Evolutionary conservation across 805 yeast genomes (phyloP).

Genomic region (Blastobotrys peoriensis): DNA sequence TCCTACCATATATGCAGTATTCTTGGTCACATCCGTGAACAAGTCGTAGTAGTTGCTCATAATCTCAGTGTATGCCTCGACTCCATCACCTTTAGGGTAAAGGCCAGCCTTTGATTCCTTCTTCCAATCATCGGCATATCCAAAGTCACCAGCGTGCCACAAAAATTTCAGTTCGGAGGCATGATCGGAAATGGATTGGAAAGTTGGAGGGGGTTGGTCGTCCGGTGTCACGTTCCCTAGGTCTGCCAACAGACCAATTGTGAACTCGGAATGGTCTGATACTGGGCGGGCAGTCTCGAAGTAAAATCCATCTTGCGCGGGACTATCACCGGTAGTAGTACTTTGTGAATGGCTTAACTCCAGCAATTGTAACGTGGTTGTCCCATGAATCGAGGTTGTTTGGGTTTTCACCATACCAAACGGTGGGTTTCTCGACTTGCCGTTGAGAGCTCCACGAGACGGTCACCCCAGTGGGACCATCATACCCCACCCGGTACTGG

Average conservation of each 20-base stretch:
- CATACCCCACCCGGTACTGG: conserved; percentile 24
- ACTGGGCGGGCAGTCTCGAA: conserved; percentile 17
- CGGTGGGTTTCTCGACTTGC: conserved; percentile 19
- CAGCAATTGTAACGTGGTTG: too few species aligned
- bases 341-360: too few species aligned
- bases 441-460: conserved; percentile 26
- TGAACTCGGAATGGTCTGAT: conserved; percentile 9
- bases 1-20: conserved; percentile 23
- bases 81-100: conserved; percentile 13
- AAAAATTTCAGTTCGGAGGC: conserved; percentile 20
- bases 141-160: conserved; percentile 28
- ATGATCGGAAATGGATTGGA: conserved; percentile 11
- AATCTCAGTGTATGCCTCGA: conserved; percentile 18
- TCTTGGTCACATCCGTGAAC: conserved; percentile 16
- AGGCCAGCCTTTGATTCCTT: conserved; percentile 15
- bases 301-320: too few species aligned
- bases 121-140: conserved; percentile 30
- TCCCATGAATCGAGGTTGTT: conserved; percentile 5
- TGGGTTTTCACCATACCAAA: conserved; percentile 21
- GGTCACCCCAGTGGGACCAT: conserved; percentile 21
- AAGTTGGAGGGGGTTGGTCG: conserved; percentile 17
- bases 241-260: conserved; percentile 17
- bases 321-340: too few species aligned
- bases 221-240: conserved; percentile 17
- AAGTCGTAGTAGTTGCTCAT: conserved; percentile 21